Evolutionary conservation across 495 filamentous ascomycete species (phyloP).

Genomic region (Xanthoparmelia taractica): DNA sequence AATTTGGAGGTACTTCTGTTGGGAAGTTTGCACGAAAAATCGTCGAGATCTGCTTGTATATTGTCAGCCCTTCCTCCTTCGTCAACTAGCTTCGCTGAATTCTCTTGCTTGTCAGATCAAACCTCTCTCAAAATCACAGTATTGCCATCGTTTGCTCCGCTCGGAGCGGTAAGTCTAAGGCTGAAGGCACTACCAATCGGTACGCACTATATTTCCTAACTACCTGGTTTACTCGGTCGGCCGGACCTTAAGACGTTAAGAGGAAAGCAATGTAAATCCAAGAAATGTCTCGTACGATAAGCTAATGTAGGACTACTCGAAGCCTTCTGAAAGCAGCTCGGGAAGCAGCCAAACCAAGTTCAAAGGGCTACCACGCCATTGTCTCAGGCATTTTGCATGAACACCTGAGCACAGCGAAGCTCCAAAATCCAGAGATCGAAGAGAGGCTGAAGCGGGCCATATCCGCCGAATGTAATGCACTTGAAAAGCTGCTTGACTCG

Average conservation of each 20-base stretch:
- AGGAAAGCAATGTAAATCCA: too few relatives aligned
- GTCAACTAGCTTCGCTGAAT: background rate
- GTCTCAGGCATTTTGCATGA: conserved; percentile 19
- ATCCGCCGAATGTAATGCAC: conserved; percentile 59
- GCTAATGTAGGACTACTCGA: background rate
- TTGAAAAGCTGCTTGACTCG: conserved; percentile 52
- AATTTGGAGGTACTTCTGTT: conserved; percentile 69
- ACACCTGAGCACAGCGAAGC: conserved; percentile 10
- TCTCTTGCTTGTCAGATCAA: background rate
- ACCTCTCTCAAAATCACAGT: conserved; percentile 35
- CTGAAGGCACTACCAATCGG: conserved; percentile 90
- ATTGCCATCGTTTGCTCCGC: conserved; percentile 92
- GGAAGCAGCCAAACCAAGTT: conserved; percentile 15
- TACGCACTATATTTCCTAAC: conserved; percentile 28
- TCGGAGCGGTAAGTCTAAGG: conserved; percentile 80
- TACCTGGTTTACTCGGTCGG: background rate
- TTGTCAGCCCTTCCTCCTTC: background rate
- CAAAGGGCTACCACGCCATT: conserved; percentile 11
- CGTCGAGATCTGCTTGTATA: conserved; percentile 39
- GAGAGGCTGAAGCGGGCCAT: conserved; percentile 52
- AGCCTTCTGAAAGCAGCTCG: conserved; percentile 22
- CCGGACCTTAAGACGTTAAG: background rate
- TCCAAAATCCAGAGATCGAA: conserved; percentile 49
- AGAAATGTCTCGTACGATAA: background rate
- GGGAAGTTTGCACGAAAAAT: conserved; percentile 64